phyloP scores from a whole-genome alignment of 2,329 filamentous ascomycete species.

The Talaromyces atroroseus region DNA sequence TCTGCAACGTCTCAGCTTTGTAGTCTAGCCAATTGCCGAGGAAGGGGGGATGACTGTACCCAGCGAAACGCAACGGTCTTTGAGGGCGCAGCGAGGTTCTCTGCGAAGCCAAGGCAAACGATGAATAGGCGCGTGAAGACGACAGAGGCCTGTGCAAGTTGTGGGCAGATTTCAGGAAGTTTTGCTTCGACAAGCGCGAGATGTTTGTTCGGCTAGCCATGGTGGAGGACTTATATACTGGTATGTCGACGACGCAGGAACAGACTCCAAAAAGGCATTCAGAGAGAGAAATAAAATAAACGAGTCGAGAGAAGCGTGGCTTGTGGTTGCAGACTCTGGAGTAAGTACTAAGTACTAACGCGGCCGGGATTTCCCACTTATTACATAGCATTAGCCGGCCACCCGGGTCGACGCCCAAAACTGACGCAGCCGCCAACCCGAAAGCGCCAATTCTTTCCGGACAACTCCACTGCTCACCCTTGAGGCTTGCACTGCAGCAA shows the following conservation, averaged over 20 bases:
- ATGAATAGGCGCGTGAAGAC: conserved; percentile 24
- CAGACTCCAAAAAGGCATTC: conserved; percentile 3
- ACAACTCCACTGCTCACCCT: not conserved
- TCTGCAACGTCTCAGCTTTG: conserved; percentile 4
- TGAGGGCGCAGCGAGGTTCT: conserved; percentile 7
- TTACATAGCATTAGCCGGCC: conserved; percentile 22
- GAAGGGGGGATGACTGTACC: not conserved
- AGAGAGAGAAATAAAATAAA: conserved; percentile 7
- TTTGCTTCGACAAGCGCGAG: conserved; percentile 29
- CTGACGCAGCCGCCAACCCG: conserved; percentile 10
- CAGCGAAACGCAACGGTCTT: conserved; percentile 5
- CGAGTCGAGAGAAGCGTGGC: not conserved
- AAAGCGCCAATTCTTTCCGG: conserved; percentile 6
- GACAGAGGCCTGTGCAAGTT: conserved; percentile 21
- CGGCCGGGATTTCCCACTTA: conserved; percentile 12
- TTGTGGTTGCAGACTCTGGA: not conserved
- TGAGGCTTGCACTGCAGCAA: too few species aligned
- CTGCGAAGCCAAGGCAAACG: conserved; percentile 16
- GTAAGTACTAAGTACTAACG: not conserved
- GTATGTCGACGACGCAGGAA: too few species aligned
- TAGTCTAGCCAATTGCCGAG: not conserved
- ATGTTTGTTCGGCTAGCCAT: conserved; percentile 39
- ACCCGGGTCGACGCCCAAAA: not conserved
- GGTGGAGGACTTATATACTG: conserved; percentile 14
- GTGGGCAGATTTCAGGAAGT: conserved; percentile 26